A percentile compares a stretch with the other conserved stretches of the same genome.
phyloP scores from a whole-genome alignment of 2,329 filamentous ascomycete species.

The Akanthomyces lecanii region DNA sequence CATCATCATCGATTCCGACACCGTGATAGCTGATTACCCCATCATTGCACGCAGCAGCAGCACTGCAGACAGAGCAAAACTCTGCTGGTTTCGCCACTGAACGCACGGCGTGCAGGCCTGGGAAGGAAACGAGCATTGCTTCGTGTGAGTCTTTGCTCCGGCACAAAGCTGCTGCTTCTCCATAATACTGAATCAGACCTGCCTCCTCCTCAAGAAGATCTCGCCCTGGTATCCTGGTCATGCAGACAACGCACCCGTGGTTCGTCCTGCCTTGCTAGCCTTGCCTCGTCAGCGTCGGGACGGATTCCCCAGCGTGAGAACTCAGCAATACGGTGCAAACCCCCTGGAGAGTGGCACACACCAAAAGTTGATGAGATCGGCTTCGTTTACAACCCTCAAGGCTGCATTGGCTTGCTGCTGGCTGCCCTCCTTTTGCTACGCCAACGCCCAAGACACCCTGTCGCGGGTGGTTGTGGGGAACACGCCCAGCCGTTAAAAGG shows the following conservation, averaged over 20 bases:
- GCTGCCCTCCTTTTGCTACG: constrained; percentile 4
- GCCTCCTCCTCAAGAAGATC: neutral
- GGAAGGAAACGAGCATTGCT: neutral
- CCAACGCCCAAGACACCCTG: constrained; percentile 1
- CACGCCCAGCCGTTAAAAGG: neutral
- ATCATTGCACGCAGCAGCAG: neutral
- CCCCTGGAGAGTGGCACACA: neutral
- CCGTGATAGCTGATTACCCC: neutral
- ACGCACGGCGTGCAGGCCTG: too few species aligned
- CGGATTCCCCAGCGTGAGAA: neutral
- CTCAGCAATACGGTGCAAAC: neutral
- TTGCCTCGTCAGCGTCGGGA: neutral
- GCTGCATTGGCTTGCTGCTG: neutral
- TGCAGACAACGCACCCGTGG: neutral
- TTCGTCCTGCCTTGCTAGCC: neutral
- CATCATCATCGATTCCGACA: neutral
- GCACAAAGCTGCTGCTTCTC: neutral
- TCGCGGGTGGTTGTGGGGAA: neutral
- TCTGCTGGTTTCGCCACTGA: neutral
- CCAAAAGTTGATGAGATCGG: constrained; percentile 7
- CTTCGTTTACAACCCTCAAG: constrained; percentile 2
- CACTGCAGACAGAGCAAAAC: neutral
- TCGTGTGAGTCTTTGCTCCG: neutral
- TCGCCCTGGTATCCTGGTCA: neutral
- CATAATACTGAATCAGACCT: constrained; percentile 1